phyloP scores from a whole-genome alignment of 169 alveolate genomes.

The Plasmodium malariae region DNA sequence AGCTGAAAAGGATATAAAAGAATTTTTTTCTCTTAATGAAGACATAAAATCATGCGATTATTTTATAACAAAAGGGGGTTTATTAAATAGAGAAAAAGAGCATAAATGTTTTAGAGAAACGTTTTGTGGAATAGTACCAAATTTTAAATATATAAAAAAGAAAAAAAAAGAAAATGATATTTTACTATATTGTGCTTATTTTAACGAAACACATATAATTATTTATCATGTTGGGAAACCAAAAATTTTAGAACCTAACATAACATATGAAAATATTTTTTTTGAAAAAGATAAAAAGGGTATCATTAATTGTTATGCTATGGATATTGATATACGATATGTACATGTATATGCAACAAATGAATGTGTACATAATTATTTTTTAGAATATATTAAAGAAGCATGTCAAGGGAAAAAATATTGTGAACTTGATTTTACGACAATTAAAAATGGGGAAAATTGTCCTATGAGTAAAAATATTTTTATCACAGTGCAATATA shows the following conservation, averaged over 20 bases:
- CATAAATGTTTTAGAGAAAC: constrained; percentile 6
- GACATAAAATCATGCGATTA: constrained; percentile 23
- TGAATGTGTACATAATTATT: background rate
- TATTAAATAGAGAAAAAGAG: background rate
- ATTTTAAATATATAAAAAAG: background rate
- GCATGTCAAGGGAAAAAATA: constrained; percentile 17
- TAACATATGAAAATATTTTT: constrained; percentile 37
- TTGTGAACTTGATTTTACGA: constrained; percentile 21
- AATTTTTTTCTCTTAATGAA: constrained; percentile 13
- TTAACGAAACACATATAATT: constrained; percentile 4
- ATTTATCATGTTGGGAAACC: constrained; percentile 29
- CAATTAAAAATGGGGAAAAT: background rate
- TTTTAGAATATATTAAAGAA: background rate
- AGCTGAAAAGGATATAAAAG: constrained; percentile 15
- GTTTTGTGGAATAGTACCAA: constrained; percentile 39
- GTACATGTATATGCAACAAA: background rate
- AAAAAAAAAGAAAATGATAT: background rate
- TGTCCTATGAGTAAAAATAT: background rate
- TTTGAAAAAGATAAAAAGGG: constrained; percentile 35
- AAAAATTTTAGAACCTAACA: constrained; percentile 17
- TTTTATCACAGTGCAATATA: constrained; percentile 13
- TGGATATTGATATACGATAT: constrained; percentile 10
- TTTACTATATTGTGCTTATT: constrained; percentile 22
- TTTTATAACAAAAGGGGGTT: background rate
- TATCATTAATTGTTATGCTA: constrained; percentile 17